Conservation (phyloP, 129 eudicot species). For the Solidago caesia region DNA sequence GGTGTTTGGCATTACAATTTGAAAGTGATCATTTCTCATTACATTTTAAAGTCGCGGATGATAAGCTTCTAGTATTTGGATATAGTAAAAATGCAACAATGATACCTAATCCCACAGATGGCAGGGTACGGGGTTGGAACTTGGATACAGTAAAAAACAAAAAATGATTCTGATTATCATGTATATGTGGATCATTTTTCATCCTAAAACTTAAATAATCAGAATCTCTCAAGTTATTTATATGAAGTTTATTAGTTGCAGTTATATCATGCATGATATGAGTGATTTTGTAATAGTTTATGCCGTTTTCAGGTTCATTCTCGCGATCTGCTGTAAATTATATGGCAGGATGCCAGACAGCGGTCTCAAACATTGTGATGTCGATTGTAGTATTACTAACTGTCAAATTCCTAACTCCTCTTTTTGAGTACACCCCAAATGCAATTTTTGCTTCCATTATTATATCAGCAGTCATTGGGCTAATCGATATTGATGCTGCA, state of each 20-base stretch:
- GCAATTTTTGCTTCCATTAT: slow-evolving; percentile 83
- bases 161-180: too few relatives aligned
- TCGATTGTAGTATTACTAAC: slow-evolving; percentile 67
- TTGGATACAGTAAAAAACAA: too few relatives aligned
- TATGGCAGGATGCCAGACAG: slow-evolving; percentile 82
- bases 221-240: too few relatives aligned
- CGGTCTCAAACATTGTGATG: slow-evolving; percentile 72
- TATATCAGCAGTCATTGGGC: slow-evolving; percentile 75
- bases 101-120: too few relatives aligned
- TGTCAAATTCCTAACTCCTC: slow-evolving; percentile 64
- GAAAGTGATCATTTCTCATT: not conserved
- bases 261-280: not conserved
- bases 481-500: slow-evolving; percentile 66
- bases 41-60: not conserved
- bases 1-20: not conserved
- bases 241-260: not conserved
- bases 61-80: not conserved
- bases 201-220: too few relatives aligned
- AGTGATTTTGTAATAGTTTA: not conserved
- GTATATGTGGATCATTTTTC: too few relatives aligned
- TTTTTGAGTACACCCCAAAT: slow-evolving; percentile 76
- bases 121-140: too few relatives aligned
- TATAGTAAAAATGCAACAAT: too few relatives aligned
- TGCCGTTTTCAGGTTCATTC: slow-evolving; percentile 52
- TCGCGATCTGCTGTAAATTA: slow-evolving; percentile 73